Evolutionary conservation across 345 rosid species (phyloP).

Genomic region (Euclidium syriacum): DNA sequence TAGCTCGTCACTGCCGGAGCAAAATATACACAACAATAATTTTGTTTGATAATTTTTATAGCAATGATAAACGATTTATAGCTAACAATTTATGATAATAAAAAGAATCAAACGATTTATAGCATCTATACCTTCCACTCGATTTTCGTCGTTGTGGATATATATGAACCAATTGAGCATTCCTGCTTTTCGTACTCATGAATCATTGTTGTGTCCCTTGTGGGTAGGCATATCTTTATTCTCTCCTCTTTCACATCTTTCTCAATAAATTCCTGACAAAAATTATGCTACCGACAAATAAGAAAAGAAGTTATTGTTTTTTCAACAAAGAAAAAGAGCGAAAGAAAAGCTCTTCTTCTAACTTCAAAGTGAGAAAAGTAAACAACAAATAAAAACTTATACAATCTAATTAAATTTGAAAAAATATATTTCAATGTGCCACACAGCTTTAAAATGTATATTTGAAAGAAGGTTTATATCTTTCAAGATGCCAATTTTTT

Average conservation of each 20-base stretch:
- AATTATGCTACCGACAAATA: no score
- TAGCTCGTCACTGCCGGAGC: no score
- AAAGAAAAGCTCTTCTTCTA: neutral
- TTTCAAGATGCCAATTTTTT: no score
- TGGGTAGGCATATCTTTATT: constrained; percentile 1
- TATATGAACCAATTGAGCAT: neutral
- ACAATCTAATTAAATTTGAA: neutral
- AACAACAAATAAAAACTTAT: no score
- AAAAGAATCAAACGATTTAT: neutral
- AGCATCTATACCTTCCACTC: neutral
- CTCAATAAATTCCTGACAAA: neutral
- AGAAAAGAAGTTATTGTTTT: no score
- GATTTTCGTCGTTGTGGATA: neutral
- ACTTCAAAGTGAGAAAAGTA: no score
- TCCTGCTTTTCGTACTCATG: neutral
- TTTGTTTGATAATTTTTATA: no score
- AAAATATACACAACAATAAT: no score
- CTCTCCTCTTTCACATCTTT: constrained; percentile 5
- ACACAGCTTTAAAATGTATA: no score
- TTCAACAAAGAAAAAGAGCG: neutral
- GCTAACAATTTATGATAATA: neutral
- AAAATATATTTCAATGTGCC: neutral
- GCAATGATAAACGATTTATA: no score
- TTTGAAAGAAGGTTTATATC: no score
- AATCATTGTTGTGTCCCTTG: constrained; percentile 19